Evolutionary conservation across 371 early-diverging fungal species (phyloP).

Genomic region (Rhizopus sp.): DNA sequence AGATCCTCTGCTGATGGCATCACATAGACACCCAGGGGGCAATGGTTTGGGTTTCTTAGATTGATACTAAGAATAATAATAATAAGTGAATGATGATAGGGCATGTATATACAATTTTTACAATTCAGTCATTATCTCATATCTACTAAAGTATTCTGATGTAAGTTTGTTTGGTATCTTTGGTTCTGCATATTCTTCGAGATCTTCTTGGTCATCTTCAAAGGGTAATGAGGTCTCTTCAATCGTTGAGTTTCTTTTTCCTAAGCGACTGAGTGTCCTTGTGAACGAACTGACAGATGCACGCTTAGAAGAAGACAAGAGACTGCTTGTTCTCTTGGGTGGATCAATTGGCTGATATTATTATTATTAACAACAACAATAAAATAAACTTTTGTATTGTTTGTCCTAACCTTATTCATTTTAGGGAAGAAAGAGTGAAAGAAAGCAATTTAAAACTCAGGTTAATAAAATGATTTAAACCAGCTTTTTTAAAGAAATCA

Average conservation of each 20-base stretch:
- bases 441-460: too few relatives aligned
- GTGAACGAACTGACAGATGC: constrained; percentile 18
- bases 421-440: too few relatives aligned
- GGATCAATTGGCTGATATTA: background rate
- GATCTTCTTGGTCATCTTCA: constrained; percentile 21
- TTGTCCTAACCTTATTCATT: background rate
- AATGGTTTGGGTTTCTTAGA: constrained; percentile 70
- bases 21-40: constrained; percentile 81
- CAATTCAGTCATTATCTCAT: constrained; percentile 67
- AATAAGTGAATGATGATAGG: background rate
- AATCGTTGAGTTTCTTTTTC: constrained; percentile 7
- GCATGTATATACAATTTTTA: constrained; percentile 15
- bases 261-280: constrained; percentile 12
- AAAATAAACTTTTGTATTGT: too few relatives aligned
- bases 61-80: constrained; percentile 54
- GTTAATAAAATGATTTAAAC: too few relatives aligned
- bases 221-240: background rate
- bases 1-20: constrained; percentile 72
- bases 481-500: too few relatives aligned
- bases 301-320: constrained; percentile 10
- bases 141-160: constrained; percentile 38
- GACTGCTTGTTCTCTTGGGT: constrained; percentile 22
- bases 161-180: constrained; percentile 19
- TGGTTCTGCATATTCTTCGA: constrained; percentile 21
- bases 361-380: too few relatives aligned